Base-by-base conservation (phyloP, 2,329 filamentous ascomycete genomes). In the Talaromyces sp. region DNA sequence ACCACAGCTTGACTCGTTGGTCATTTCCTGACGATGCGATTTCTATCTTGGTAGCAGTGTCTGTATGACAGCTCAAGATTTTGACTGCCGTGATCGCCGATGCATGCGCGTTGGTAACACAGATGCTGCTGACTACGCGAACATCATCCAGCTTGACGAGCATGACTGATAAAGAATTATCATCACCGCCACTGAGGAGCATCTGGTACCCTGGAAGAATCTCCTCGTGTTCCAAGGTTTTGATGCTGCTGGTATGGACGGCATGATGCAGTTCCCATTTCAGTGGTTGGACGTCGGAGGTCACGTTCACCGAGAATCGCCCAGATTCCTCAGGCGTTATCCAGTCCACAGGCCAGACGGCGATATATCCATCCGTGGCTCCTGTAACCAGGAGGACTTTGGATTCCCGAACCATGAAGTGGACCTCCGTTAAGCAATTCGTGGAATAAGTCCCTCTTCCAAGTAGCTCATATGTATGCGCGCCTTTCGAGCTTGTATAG, bases 191-290 rank as follows among this genome's bases (percentile, higher is more conserved):
- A 0, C 92, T 93, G 4, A 91, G 75, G 19, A 96, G 73, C 0
- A 90, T 69, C 69, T 79, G 70, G 60, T 77, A 68, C n/a, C 69
- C 70, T 35, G 73, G 67, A 19, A 72, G 69, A 14, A 81, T 60
- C 33, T 71, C 54, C 1, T 75, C 65, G 4, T 77, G 61, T 3
- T 78, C 73, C 65, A 84, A 74, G 0, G 76, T 72, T 75, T 97
- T 96, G 74, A 97, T 86, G 60, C 89, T 88, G 75, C 86, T 96
- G 71, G 96, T 92, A 72, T 98, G 95, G 27, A 94, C 75, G 62
- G 79, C 82, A 58, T 78, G 75, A 57, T 78, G 72, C 59, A 67
- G 70, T 41, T 73, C 72, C 72, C 79, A 83, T 33, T 58, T 39
- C 22, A 65, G 24, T n/a, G 58, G 27, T 22, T 67, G 52, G 39